Evolutionary conservation across 176 grass and related monocot species (phyloP).

Genomic region (Oryza longistaminata): DNA sequence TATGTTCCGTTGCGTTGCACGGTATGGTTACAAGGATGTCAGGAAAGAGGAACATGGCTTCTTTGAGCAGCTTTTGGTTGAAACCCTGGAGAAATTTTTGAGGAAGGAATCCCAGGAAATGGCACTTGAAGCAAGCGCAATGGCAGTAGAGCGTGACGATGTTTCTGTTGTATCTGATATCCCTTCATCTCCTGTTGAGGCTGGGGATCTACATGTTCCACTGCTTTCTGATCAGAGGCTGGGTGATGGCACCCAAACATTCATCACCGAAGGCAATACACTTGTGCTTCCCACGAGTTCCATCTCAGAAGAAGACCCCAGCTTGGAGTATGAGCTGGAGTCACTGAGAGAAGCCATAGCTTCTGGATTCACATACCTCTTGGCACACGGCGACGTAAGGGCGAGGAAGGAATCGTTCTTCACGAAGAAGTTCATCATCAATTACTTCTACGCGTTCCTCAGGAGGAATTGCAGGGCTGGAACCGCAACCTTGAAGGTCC

Average conservation of each 20-base stretch:
- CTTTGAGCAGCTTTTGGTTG: slow-evolving; percentile 78
- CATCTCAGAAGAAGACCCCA: slow-evolving; percentile 74
- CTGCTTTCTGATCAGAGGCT: slow-evolving; percentile 59
- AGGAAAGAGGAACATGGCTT: slow-evolving; percentile 81
- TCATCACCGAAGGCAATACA: slow-evolving; percentile 16
- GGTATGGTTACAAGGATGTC: slow-evolving; percentile 95
- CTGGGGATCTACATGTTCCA: slow-evolving; percentile 68
- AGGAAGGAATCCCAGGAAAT: slow-evolving; percentile 80
- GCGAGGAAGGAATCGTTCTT: slow-evolving; percentile 93
- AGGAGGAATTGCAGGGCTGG: slow-evolving; percentile 95
- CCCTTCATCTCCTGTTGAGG: slow-evolving; percentile 35
- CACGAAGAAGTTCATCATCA: slow-evolving; percentile 88
- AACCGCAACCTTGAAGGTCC: slow-evolving; percentile 80
- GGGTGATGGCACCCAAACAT: slow-evolving; percentile 22
- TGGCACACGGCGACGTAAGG: slow-evolving; percentile 80
- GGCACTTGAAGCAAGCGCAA: slow-evolving; percentile 52
- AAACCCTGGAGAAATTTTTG: slow-evolving; percentile 87
- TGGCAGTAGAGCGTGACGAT: slow-evolving; percentile 55
- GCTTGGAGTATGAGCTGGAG: slow-evolving; percentile 82
- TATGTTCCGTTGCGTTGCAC: slow-evolving; percentile 86
- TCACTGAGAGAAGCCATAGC: slow-evolving; percentile 83
- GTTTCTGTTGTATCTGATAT: slow-evolving; percentile 50
- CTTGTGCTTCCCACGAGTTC: slow-evolving; percentile 50
- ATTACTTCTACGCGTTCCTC: slow-evolving; percentile 95
- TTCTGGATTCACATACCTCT: slow-evolving; percentile 90